Evolutionary conservation across 768 basidiomycete species (phyloP).

Genomic region (Termitomyces bulborhizus): DNA sequence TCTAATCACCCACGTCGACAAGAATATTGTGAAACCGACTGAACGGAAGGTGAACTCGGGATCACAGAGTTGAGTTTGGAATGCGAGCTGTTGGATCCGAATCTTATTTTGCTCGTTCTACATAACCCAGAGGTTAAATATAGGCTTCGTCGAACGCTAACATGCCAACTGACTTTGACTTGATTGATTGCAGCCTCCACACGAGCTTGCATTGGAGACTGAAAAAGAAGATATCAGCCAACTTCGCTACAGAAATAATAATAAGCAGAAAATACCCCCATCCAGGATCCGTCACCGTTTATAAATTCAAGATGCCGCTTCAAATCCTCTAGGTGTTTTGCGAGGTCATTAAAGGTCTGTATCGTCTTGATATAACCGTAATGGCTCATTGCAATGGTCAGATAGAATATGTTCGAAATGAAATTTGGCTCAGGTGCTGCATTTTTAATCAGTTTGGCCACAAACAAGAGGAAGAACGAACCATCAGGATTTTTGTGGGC

Average conservation of each 20-base stretch:
- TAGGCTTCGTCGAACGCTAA: background rate
- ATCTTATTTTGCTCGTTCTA: slow-evolving; percentile 68
- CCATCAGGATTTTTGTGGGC: slow-evolving; percentile 40
- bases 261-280: slow-evolving; percentile 49
- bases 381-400: slow-evolving; percentile 82
- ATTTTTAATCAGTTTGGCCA: background rate
- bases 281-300: slow-evolving; percentile 76
- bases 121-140: background rate
- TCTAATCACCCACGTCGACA: slow-evolving; percentile 91
- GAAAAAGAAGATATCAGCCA: background rate
- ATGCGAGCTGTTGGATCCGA: slow-evolving; percentile 70
- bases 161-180: slow-evolving; percentile 50
- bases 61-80: slow-evolving; percentile 80
- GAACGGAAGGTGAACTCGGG: slow-evolving; percentile 76
- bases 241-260: background rate
- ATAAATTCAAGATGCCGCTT: slow-evolving; percentile 72
- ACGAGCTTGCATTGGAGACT: slow-evolving; percentile 72
- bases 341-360: slow-evolving; percentile 64
- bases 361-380: slow-evolving; percentile 83
- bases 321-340: slow-evolving; percentile 71
- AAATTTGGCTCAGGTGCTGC: slow-evolving; percentile 77
- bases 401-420: slow-evolving; percentile 92
- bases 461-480: slow-evolving; percentile 16
- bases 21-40: slow-evolving; percentile 81
- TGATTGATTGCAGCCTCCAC: slow-evolving; percentile 73